Base-by-base conservation (phyloP, 2,329 filamentous ascomycete genomes). In the Elsinoe perseae region DNA sequence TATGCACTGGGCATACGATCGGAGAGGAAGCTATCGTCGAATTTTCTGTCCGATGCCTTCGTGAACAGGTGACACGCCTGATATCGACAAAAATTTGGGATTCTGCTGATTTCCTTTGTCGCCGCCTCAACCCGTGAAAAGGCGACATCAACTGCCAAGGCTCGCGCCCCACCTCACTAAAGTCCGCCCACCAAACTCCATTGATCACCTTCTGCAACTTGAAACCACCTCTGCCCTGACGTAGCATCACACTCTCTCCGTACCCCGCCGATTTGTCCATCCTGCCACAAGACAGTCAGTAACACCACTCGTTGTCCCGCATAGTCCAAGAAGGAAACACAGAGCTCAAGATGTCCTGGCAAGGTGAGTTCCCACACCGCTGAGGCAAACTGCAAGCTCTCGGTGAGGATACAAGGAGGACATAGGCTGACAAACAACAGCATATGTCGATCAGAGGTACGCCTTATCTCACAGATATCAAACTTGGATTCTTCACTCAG, bases 271-370 rank as follows among this genome's bases (percentile, higher is more conserved):
- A 10, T 10, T 25, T 14, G 9, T 36, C 3, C 32, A 7, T 36
- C 32, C 10, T 36, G 32, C n/a, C 32, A 14, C 50, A 54, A 58
- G 55, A 27, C 34, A 34, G 40, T 34, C 59, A 46, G 8, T 25
- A 10, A 27, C 21, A 54, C 28, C 16, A 46, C 20, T 48, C 23
- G 40, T 50, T 40, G 7, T n/a, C 28, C 21, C 42, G 48, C 25
- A 57, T 38, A 53, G 27, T 30, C 55, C 44, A 36, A 20, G 50
- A 46, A 46, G 50, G 34, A 38, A 63, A 62, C 59, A 32, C 20
- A 46, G 14, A 40, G 20, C 20, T n/a, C 68, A 81, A 65, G 69
- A 86, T 87, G 84, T 87, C 84, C 73, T 87, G 84, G 84, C 84
- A 89, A 85, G 82, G 85, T 87, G 72, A 64, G 71, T 67, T 50